These are phyloP conservation scores for Globisporangium carolinianum DNA, from an alignment of 352 stramenopile genomes.

Conservation along the genomic window DNA sequence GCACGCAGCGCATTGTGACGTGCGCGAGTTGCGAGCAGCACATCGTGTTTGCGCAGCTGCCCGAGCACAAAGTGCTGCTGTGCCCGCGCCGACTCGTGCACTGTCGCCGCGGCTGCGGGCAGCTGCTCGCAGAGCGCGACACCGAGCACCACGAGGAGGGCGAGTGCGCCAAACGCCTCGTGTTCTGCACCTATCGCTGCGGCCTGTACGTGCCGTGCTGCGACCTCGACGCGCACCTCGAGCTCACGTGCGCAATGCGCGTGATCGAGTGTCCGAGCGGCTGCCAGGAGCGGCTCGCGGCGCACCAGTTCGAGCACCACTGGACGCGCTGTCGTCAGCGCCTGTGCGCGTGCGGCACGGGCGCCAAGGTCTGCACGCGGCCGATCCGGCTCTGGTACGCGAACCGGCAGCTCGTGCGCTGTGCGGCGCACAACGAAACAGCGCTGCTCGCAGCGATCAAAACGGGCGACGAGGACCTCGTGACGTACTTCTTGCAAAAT, in stretches of 20 bases:
- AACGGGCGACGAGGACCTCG: conserved; percentile 48
- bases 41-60: conserved; percentile 25
- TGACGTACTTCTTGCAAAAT: conserved; percentile 50
- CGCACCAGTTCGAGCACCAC: conserved; percentile 53
- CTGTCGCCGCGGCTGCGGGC: conserved; percentile 52
- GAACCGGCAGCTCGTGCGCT: conserved; percentile 29
- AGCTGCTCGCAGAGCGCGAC: conserved; percentile 31
- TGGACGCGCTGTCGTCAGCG: conserved; percentile 59
- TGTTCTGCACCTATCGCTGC: conserved; percentile 53
- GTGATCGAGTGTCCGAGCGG: conserved; percentile 50
- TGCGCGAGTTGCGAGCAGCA: conserved; percentile 43
- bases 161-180: conserved; percentile 33
- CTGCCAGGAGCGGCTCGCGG: conserved; percentile 49
- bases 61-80: conserved; percentile 34
- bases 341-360: conserved; percentile 48
- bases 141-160: conserved; percentile 32
- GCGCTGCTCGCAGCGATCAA: conserved; percentile 61
- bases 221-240: conserved; percentile 32
- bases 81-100: conserved; percentile 44
- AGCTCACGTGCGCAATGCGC: conserved; percentile 44
- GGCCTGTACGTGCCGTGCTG: conserved; percentile 28
- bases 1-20: conserved; percentile 30
- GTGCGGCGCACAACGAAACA: conserved; percentile 41
- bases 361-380: conserved; percentile 37
- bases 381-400: conserved; percentile 61